Percentiles rank a stretch among this genome's conserved stretches.
phyloP scores from a whole-genome alignment of 352 stramenopile genomes.

The Nothophytophthora sp. region DNA sequence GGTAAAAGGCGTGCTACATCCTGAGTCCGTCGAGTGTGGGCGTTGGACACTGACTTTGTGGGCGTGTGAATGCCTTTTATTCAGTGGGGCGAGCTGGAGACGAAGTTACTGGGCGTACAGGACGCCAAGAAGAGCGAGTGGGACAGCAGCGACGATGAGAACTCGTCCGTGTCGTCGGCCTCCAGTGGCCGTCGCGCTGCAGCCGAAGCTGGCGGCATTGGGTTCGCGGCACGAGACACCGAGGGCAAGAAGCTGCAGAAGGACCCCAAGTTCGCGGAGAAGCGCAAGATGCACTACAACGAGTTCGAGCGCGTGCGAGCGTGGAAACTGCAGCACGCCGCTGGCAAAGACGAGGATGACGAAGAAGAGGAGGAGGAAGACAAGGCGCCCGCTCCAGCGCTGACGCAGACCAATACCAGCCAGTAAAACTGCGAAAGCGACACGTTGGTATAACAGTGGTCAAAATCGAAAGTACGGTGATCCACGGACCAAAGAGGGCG shows the following conservation, averaged over 20 bases:
- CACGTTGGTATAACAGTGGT: too few relatives aligned
- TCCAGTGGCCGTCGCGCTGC: too few relatives aligned
- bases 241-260: slow-evolving; percentile 72
- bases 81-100: slow-evolving; percentile 72
- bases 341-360: slow-evolving; percentile 43
- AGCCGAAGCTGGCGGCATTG: slow-evolving; percentile 9
- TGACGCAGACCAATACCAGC: too few relatives aligned
- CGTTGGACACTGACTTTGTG: slow-evolving; percentile 1
- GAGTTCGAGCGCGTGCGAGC: slow-evolving; percentile 74
- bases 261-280: slow-evolving; percentile 65
- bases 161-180: slow-evolving; percentile 6
- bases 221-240: slow-evolving; percentile 43
- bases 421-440: background rate
- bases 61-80: background rate
- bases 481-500: too few relatives aligned
- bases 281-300: slow-evolving; percentile 87
- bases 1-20: slow-evolving; percentile 34
- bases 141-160: slow-evolving; percentile 58
- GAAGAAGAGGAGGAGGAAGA: slow-evolving; percentile 29
- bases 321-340: slow-evolving; percentile 61
- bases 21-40: background rate
- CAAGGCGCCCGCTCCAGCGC: too few relatives aligned
- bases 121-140: slow-evolving; percentile 56
- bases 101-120: slow-evolving; percentile 60
- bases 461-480: too few relatives aligned